Evolutionary conservation across 805 yeast genomes (phyloP), one percentile per base, ranked within the genome.

Genomic region (Diddensiella transvaalensis): DNA sequence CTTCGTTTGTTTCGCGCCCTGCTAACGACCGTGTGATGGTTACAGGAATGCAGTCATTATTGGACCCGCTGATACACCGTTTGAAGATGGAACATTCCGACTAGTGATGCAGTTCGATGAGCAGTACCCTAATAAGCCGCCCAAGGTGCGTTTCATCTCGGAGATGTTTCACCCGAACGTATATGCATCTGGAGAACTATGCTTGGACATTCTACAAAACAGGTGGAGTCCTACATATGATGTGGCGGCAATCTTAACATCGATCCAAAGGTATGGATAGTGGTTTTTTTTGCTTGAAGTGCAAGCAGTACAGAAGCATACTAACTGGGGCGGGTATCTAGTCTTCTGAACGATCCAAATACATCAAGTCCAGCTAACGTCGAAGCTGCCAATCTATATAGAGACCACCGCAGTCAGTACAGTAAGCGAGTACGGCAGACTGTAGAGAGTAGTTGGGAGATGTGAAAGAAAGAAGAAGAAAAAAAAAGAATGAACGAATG

Each of bases 141-240:
- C 99, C 1, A 74, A 78, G 49, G 99, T 93, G 40, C 85, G 87
- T 64, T 93, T 93, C 65, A 73, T 90, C 35, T 83, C 91, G 52
- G 91, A 87, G 60, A 93, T 93, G 96, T 93, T 93, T 67, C 99
- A 93, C 65, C 99, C 99, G 2, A 93, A 93, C 64, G 98, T 93
- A 2, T 93, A 93, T 62, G 96, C 95, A 6, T 78, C 83, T 41
- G 99, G 99, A 22, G 98, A 93, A 62, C 79, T 93, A 54, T 93
- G 99, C 71, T 76, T 93, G 54, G 99, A 93, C 70, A 93, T 93
- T 57, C 73, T 93, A 57, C 99, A 93, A 65, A 93, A 91, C 71
- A 77, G 98, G 64, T 93, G 99, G 99, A 85, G 96, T 22, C 99
- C 99, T 10, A 93, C 99, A 0, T 93, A 91, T 64, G 99, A 93